Evolutionary conservation across 1,284 basidiomycete species (phyloP).

Genomic region (Ceratobasidium papillatum): DNA sequence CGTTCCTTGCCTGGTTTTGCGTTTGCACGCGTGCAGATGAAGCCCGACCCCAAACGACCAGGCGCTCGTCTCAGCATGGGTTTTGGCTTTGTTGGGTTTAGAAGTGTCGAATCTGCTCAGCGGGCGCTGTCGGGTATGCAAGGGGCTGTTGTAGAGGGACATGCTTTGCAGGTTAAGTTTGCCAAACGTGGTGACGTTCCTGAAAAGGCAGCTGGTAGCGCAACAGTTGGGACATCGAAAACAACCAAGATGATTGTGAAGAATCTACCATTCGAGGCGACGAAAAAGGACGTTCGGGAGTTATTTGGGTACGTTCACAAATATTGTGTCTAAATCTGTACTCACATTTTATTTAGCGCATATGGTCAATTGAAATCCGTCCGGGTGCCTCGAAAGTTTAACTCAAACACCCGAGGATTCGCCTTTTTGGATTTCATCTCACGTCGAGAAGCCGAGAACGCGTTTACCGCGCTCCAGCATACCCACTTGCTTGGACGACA

Average conservation of each 20-base stretch:
- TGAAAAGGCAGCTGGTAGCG: conserved; percentile 51
- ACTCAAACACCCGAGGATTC: conserved; percentile 88
- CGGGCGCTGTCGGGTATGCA: conserved; percentile 83
- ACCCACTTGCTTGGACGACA: conserved; percentile 96
- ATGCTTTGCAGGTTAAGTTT: conserved; percentile 84
- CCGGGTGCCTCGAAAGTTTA: conserved; percentile 87
- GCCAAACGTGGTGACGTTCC: conserved; percentile 63
- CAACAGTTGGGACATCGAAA: conserved; percentile 55
- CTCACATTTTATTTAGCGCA: conserved; percentile 60
- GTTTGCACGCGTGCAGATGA: conserved; percentile 92
- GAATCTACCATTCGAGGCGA: conserved; percentile 97
- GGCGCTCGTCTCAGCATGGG: conserved; percentile 81
- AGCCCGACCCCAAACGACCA: conserved; percentile 81
- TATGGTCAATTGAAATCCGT: conserved; percentile 94
- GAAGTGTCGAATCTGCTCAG: conserved; percentile 74
- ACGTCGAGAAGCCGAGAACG: conserved; percentile 85
- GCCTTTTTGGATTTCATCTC: conserved; percentile 95
- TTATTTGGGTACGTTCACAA: conserved; percentile 75
- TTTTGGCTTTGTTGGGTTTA: conserved; percentile 96
- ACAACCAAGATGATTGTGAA: conserved; percentile 95
- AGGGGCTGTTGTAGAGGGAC: conserved; percentile 87
- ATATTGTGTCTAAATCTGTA: neutral
- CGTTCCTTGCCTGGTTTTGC: conserved; percentile 81
- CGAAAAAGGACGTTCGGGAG: conserved; percentile 89
- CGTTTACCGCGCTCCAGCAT: conserved; percentile 84